Conservation (phyloP, 2,329 filamentous ascomycete species). For the Gaeumannomyces tritici region DNA sequence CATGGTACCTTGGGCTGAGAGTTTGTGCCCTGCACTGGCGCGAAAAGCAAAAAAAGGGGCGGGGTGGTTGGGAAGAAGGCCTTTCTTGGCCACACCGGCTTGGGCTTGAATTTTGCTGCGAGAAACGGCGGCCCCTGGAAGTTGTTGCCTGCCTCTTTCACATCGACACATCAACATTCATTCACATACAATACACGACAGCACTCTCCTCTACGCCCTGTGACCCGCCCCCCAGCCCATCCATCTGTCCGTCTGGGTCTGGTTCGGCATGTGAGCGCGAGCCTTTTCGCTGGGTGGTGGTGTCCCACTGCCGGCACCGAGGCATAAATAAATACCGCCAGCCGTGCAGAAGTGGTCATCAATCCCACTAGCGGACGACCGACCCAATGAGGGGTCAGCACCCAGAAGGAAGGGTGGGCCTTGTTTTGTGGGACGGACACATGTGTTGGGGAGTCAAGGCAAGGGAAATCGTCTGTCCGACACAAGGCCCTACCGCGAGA, state of each 20-base stretch:
- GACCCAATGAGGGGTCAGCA: neutral
- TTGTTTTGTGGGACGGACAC: too few relatives aligned
- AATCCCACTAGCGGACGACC: too few relatives aligned
- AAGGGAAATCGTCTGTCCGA: too few relatives aligned
- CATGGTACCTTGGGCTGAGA: neutral
- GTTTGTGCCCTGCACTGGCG: neutral
- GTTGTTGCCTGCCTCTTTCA: too few relatives aligned
- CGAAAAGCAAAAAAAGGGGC: neutral
- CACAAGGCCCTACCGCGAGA: too few relatives aligned
- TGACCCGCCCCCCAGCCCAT: neutral
- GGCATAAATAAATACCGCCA: neutral
- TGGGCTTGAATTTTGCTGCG: neutral
- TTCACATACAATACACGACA: too few relatives aligned
- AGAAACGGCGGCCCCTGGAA: too few relatives aligned
- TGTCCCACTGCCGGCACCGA: neutral
- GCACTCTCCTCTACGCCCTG: too few relatives aligned
- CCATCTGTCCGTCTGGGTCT: neutral
- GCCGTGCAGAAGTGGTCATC: too few relatives aligned
- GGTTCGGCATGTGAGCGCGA: neutral
- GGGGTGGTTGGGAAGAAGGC: neutral
- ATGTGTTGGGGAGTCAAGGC: too few relatives aligned
- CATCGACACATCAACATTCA: neutral
- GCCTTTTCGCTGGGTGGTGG: neutral
- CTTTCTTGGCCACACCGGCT: neutral
- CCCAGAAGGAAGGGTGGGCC: too few relatives aligned